Percentiles rank a stretch among this genome's conserved stretches.
These are phyloP conservation scores for Xylaria sp. DNA, from an alignment of 2,329 filamentous ascomycete species.

Conservation along the genomic window DNA sequence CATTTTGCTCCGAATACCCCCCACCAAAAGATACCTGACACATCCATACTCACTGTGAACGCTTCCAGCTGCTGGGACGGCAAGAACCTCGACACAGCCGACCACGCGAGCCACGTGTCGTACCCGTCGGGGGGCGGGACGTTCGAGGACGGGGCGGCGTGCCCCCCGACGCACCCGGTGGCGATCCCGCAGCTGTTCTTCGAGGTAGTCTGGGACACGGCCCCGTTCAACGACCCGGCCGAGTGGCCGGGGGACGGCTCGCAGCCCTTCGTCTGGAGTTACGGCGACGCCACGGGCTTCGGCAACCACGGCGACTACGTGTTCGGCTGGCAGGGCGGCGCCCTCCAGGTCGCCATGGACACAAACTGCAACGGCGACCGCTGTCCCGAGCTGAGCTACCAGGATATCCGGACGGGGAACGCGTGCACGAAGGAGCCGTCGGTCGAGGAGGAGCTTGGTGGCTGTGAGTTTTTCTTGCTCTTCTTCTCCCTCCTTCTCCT, in stretches of 20 bases:
- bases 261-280: slow-evolving; percentile 26
- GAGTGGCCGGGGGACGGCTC: slow-evolving; percentile 33
- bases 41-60: background rate
- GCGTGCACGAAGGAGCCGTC: slow-evolving; percentile 22
- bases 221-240: slow-evolving; percentile 25
- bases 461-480: slow-evolving; percentile 22
- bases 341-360: slow-evolving; percentile 37
- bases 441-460: slow-evolving; percentile 25
- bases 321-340: slow-evolving; percentile 40
- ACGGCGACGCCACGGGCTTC: slow-evolving; percentile 34
- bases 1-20: background rate
- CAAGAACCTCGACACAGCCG: slow-evolving; percentile 46
- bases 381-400: slow-evolving; percentile 25
- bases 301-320: slow-evolving; percentile 41
- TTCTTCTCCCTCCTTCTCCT: too few species aligned
- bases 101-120: slow-evolving; percentile 53
- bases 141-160: slow-evolving; percentile 29
- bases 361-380: slow-evolving; percentile 35
- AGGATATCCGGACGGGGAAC: slow-evolving; percentile 25
- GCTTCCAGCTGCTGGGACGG: slow-evolving; percentile 52
- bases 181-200: slow-evolving; percentile 33
- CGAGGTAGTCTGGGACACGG: slow-evolving; percentile 34
- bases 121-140: slow-evolving; percentile 45
- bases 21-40: background rate
- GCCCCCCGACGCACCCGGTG: slow-evolving; percentile 30